phyloP scores from a whole-genome alignment of 2,329 filamentous ascomycete species.

The Cercospora citrullina region DNA sequence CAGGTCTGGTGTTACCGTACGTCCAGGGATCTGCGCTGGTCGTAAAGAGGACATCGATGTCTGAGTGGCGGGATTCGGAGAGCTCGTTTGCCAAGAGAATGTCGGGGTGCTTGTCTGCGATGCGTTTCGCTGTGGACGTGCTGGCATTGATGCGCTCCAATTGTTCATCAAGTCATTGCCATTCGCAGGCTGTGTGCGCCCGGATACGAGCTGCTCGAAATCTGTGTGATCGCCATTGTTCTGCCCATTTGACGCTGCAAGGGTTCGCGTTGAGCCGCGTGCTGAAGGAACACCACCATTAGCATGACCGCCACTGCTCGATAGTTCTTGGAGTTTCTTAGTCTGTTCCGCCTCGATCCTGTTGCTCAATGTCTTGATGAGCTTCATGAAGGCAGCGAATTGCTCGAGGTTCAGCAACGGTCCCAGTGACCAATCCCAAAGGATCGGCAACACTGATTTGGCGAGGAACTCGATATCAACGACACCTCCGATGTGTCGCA shows the following conservation, averaged over 20 bases:
- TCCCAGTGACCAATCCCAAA: constrained; percentile 90
- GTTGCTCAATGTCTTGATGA: constrained; percentile 77
- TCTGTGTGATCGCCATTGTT: constrained; percentile 66
- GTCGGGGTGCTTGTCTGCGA: constrained; percentile 36
- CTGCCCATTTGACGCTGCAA: constrained; percentile 54
- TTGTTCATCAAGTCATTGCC: constrained; percentile 45
- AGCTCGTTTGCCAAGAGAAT: constrained; percentile 49
- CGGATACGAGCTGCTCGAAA: constrained; percentile 88
- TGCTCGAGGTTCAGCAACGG: constrained; percentile 81
- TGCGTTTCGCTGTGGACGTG: constrained; percentile 9
- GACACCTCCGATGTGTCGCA: constrained; percentile 76
- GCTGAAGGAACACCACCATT: constrained; percentile 58
- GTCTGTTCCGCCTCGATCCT: constrained; percentile 87
- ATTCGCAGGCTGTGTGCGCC: constrained; percentile 53
- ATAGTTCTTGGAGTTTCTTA: constrained; percentile 82
- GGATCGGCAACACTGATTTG: constrained; percentile 81
- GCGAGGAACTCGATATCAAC: constrained; percentile 91
- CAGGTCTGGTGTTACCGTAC: constrained; percentile 42
- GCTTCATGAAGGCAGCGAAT: constrained; percentile 85
- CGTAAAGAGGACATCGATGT: constrained; percentile 19
- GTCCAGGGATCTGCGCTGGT: constrained; percentile 20
- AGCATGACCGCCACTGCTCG: constrained; percentile 50
- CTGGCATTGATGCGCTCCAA: constrained; percentile 42
- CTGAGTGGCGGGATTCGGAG: neutral
- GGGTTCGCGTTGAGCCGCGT: constrained; percentile 58